Base-by-base conservation (phyloP, 164 flowering plant genomes). In the Piper longum region DNA sequence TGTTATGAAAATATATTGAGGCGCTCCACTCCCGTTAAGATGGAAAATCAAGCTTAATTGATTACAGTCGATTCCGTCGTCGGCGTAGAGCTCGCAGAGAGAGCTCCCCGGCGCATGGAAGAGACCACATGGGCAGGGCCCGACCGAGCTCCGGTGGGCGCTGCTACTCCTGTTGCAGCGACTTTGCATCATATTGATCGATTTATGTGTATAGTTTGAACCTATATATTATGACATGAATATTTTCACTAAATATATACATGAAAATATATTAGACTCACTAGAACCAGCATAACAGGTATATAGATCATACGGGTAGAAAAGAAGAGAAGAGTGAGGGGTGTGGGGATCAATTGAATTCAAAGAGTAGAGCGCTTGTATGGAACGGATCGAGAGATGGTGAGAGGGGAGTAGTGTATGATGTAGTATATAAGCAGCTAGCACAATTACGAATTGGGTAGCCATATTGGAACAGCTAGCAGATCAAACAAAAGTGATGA, bases 31-130 rank as follows among this genome's bases (percentile, higher is more conserved):
- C 36, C 1, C 2, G 36, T 26, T 26, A 26, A 26, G 36, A 26
- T 26, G 36, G 36, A 26, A 26, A 26, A 26, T 26, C 36, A 26
- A 26, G 36, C 36, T 26, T 26, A 2, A 26, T 26, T 26, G 36
- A 26, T 26, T 26, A 26, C 36, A 26, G 5, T 44, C 52, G 61
- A 8, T 13, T 3, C 69, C 63, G 12, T 68, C 59, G 65, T 77
- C 75, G 41, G 86, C 75, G 69, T 80, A 88, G 9, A 85, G 64
- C 84, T 86, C 77, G 41, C 89, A 76, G 76, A 81, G 81, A 4
- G 81, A 75, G 62, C 72, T 69, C 60, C 64, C 51, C 7, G 64
- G 57, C 4, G 63, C 59, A 62, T 77, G 80, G 41, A 70, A 81
- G 71, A 73, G 39, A 12, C 81, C 81, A 59, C 86, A 81, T n/a